Percentiles rank a stretch among this genome's conserved stretches.
phyloP scores from a whole-genome alignment of 2,329 filamentous ascomycete species.

The Escovopsis weberi region DNA sequence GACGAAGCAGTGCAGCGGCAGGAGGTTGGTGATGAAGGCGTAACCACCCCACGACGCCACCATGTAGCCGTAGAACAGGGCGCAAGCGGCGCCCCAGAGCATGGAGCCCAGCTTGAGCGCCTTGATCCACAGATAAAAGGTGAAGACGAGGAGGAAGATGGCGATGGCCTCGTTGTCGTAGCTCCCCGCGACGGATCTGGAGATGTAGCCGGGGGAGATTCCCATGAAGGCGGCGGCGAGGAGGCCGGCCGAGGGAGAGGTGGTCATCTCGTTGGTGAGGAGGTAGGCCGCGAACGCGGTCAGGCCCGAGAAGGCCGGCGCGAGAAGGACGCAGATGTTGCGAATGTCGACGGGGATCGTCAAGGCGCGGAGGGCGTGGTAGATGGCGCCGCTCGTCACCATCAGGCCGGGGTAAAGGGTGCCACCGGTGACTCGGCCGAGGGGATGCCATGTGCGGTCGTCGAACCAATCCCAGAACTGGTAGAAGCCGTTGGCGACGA shows the following conservation, averaged over 20 bases:
- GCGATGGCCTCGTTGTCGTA: slow-evolving; percentile 99
- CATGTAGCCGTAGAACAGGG: slow-evolving; percentile 99
- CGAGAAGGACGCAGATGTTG: slow-evolving; percentile 95
- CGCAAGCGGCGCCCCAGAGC: slow-evolving; percentile 89
- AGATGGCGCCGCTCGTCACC: slow-evolving; percentile 96
- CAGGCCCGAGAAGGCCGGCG: slow-evolving; percentile 84
- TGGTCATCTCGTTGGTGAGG: slow-evolving; percentile 91
- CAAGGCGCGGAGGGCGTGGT: slow-evolving; percentile 79
- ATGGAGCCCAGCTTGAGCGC: slow-evolving; percentile 91
- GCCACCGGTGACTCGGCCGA: slow-evolving; percentile 93
- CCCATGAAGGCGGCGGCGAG: slow-evolving; percentile 95
- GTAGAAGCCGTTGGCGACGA: slow-evolving; percentile 94
- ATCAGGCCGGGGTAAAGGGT: slow-evolving; percentile 98
- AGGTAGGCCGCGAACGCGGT: slow-evolving; percentile 90
- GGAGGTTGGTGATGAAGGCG: slow-evolving; percentile 96
- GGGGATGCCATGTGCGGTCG: slow-evolving; percentile 98
- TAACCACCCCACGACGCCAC: slow-evolving; percentile 99
- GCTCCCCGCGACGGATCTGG: slow-evolving; percentile 89
- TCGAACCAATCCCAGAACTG: slow-evolving; percentile 99
- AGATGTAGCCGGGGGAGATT: slow-evolving; percentile 94
- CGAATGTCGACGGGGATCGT: slow-evolving; percentile 93
- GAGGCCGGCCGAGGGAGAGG: slow-evolving; percentile 86
- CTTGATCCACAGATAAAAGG: slow-evolving; percentile 99
- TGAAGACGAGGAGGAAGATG: slow-evolving; percentile 96
- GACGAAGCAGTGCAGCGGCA: slow-evolving; percentile 87